Base-by-base conservation (phyloP, 1,139 yeast genomes). In the Scheffersomyces stambukii region DNA sequence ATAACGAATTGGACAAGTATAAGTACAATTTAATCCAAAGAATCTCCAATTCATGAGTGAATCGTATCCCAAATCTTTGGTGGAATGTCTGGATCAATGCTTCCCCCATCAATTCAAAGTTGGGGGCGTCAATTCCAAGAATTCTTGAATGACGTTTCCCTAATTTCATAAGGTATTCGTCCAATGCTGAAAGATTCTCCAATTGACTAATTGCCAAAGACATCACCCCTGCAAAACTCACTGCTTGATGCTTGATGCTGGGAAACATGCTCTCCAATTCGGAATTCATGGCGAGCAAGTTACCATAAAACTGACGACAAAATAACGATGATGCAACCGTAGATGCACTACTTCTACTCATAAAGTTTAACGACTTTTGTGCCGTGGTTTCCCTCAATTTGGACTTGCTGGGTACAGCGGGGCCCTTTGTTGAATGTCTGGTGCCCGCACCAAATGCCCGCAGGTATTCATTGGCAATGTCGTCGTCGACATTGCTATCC, bases 131-230 rank as follows among this genome's bases (percentile, higher is more conserved):
- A 28, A 83, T 81, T 9, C 84, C 86, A 40, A 84, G 62, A 28
- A 84, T 77, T 38, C 95, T 62, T 4, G 86, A 63, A 50, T 84
- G 95, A 32, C 86, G 64, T 51, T 82, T 82, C 2, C 91, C 94
- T 40, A 84, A 58, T 28, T 73, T 71, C 28, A 63, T 64, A 29
- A 84, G 58, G 37, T 78, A 79, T 25, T 71, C 81, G 44, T 81
- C 79, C 43, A 83, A 60, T 19, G 42, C 44, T 13, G 51, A 30
- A 39, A 64, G 51, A 42, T 61, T 57, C 36, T 60, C 73, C 38
- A 62, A 51, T 38, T 63, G 68, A 14, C 68, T 54, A 31, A 80
- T 69, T 5, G 82, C 79, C 29, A 75, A 63, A n/a, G 80, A 65
- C 48, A 81, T 50, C n/a, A 80, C 85, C 3, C 91, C 91, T 1